phyloP scores from a whole-genome alignment of 1,284 basidiomycete genomes.

The Pyrrhoderma noxium region DNA sequence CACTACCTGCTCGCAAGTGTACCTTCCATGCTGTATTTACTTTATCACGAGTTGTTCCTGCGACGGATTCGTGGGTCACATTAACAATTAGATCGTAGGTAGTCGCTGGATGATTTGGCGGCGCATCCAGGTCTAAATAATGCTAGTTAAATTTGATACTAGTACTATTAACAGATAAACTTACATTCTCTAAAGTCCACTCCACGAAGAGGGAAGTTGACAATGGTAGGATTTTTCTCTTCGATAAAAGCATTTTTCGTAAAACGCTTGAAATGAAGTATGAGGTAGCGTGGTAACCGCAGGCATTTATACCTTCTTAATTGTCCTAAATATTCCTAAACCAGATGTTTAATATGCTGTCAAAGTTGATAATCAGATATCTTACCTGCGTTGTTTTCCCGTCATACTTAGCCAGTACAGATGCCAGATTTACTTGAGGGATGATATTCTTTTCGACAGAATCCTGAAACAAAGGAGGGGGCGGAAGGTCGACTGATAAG shows the following conservation, averaged over 20 bases:
- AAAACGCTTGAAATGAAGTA: constrained; percentile 95
- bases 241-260: constrained; percentile 98
- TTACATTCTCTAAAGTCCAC: constrained; percentile 87
- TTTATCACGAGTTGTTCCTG: constrained; percentile 87
- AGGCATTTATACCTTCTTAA: constrained; percentile 87
- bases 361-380: constrained; percentile 16
- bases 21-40: constrained; percentile 88
- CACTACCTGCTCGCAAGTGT: constrained; percentile 73
- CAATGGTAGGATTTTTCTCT: constrained; percentile 98
- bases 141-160: constrained; percentile 18
- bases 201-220: constrained; percentile 92
- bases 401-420: constrained; percentile 94
- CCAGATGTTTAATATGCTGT: neutral
- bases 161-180: constrained; percentile 28
- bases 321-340: constrained; percentile 77
- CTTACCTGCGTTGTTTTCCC: constrained; percentile 80
- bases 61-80: constrained; percentile 89
- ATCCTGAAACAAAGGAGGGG: constrained; percentile 95
- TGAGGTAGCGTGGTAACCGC: constrained; percentile 84
- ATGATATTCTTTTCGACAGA: constrained; percentile 96
- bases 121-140: constrained; percentile 66
- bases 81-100: constrained; percentile 95
- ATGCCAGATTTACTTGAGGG: constrained; percentile 90
- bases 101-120: constrained; percentile 50
- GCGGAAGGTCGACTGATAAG: constrained; percentile 91